Evolutionary conservation across 352 stramenopile genomes (phyloP).

Genomic region (Globisporangium iwayamae): DNA sequence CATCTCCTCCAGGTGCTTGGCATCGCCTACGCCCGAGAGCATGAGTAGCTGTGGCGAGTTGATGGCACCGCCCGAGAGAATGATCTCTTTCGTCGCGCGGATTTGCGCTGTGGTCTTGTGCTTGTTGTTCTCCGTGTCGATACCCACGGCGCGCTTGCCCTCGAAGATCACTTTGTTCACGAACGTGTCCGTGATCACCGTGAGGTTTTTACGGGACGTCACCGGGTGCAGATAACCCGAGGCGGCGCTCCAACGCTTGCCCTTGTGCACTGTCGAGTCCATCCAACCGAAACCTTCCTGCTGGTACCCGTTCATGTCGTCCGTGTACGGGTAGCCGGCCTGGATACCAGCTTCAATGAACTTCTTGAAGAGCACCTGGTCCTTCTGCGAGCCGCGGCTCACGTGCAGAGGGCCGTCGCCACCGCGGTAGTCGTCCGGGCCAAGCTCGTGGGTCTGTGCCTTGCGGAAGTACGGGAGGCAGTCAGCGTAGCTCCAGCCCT

Average conservation of each 20-base stretch:
- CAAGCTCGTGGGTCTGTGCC: constrained; percentile 75
- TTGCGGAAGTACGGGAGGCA: constrained; percentile 88
- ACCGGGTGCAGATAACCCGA: constrained; percentile 74
- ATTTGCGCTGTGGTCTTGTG: constrained; percentile 45
- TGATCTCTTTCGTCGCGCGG: constrained; percentile 81
- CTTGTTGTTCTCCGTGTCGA: constrained; percentile 70
- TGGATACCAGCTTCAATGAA: constrained; percentile 87
- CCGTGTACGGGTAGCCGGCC: constrained; percentile 82
- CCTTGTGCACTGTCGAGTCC: constrained; percentile 85
- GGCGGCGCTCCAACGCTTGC: constrained; percentile 74
- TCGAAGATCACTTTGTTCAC: constrained; percentile 86
- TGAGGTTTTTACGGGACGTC: constrained; percentile 65
- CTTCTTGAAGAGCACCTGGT: constrained; percentile 85
- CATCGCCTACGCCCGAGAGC: constrained; percentile 83
- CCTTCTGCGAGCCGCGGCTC: constrained; percentile 70
- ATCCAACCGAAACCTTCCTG: constrained; percentile 90
- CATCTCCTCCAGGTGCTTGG: constrained; percentile 67
- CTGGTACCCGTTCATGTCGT: constrained; percentile 89
- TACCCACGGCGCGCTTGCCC: constrained; percentile 67
- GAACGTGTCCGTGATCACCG: constrained; percentile 76
- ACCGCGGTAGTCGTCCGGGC: constrained; percentile 75
- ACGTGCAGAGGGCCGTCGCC: constrained; percentile 80
- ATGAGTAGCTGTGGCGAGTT: constrained; percentile 88
- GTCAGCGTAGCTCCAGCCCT: constrained; percentile 85
- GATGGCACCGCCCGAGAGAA: constrained; percentile 83